Evolutionary conservation across 768 basidiomycete species (phyloP), one percentile per base, ranked within the genome.

Genomic region (Boletales sp.): DNA sequence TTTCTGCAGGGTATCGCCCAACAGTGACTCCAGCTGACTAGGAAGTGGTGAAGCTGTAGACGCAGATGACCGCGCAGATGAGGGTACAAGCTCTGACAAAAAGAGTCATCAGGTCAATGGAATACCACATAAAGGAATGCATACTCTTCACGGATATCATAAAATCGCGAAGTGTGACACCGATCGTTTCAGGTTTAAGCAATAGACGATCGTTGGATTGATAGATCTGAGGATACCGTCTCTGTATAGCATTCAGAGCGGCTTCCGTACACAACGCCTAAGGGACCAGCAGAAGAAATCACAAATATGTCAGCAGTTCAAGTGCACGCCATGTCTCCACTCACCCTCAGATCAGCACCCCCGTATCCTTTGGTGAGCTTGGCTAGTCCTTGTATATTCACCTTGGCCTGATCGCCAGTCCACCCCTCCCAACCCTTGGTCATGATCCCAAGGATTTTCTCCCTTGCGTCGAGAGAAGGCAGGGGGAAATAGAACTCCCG

Each of bases 401-500:
- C 74, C 35, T 74, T 74, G 13, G 72, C 77, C 41, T 68, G 72
- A 53, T 74, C 72, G 2, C 68, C 79, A 1, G 83, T 79, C 81
- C 90, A 93, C 0, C 91, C 92, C 4, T 80, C 81, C 97, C 95
- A 98, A 38, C 83, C 83, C 58, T 72, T 79, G 27, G 94, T 97
- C 80, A 97, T 90, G 60, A 98, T 97, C 14, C 75, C 72, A 61
- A 98, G 67, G 53, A 99, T 98, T 69, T 83, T 87, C 69, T 90
- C 85, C 51, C 97, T 71, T 2, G 94, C 97, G 17, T 86, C 86
- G 15, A 87, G 64, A 18, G 82, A 82, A 1, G 97, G 97, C 38
- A 99, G 67, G 4, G 91, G 90, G 68, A 99, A 98, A 71, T 97
- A 98, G 69, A 99, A 98, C 69, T 98, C 95, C 44, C 97, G 75